Conservation (phyloP, 768 basidiomycete species). For the Hericium erinaceus region DNA sequence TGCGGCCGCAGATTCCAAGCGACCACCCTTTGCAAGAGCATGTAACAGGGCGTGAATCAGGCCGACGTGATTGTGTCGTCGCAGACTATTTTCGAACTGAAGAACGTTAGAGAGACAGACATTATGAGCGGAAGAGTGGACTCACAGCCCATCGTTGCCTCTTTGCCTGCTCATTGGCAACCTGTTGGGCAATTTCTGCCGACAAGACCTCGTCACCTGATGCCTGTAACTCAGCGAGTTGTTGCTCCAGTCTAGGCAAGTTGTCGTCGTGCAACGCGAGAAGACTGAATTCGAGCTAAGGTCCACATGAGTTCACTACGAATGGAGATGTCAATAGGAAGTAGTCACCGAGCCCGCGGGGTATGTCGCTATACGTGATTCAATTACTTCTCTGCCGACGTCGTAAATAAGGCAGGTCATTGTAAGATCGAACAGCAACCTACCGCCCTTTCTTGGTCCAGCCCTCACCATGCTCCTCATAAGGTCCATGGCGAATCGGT, state of each 20-base stretch:
- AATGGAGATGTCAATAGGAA: background rate
- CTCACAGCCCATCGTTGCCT: slow-evolving; percentile 77
- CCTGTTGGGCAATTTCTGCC: slow-evolving; percentile 43
- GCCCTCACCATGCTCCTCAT: slow-evolving; percentile 58
- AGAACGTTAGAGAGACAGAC: background rate
- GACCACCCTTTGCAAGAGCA: slow-evolving; percentile 63
- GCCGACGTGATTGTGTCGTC: slow-evolving; percentile 82
- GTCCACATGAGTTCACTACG: background rate
- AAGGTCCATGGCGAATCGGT: slow-evolving; percentile 76
- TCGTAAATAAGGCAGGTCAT: slow-evolving; percentile 13
- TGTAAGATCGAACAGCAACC: slow-evolving; percentile 8
- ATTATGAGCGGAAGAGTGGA: background rate
- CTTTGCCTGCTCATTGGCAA: slow-evolving; percentile 63
- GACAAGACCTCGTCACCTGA: slow-evolving; percentile 26
- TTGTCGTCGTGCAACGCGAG: slow-evolving; percentile 82
- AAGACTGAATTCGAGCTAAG: slow-evolving; percentile 84
- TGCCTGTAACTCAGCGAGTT: slow-evolving; percentile 40
- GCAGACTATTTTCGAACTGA: slow-evolving; percentile 82
- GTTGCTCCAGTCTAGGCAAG: slow-evolving; percentile 54
- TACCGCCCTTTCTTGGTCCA: slow-evolving; percentile 81
- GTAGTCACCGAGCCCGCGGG: slow-evolving; percentile 73
- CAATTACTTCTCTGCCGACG: slow-evolving; percentile 62
- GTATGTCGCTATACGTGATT: slow-evolving; percentile 84
- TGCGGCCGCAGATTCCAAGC: slow-evolving; percentile 42
- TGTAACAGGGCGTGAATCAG: slow-evolving; percentile 66